phyloP scores from a whole-genome alignment of 495 filamentous ascomycete genomes.

The Talaromyces ruber region DNA sequence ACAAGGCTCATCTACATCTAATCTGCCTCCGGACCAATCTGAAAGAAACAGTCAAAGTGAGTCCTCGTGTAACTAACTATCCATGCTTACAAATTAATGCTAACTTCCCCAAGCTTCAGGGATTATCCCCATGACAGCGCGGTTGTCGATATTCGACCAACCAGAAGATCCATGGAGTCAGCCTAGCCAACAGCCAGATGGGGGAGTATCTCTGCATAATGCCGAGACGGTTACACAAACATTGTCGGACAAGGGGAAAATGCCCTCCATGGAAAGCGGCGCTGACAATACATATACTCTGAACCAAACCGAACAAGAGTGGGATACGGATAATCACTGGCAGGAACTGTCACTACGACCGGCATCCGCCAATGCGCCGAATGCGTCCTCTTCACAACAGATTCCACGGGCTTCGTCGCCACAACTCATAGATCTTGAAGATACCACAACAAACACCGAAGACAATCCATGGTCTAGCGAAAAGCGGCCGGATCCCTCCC shows the following conservation, averaged over 20 bases:
- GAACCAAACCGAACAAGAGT: neutral
- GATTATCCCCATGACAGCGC: conserved; percentile 39
- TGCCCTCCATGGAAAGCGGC: neutral
- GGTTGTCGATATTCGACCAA: conserved; percentile 31
- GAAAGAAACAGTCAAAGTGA: conserved; percentile 9
- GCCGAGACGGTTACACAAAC: neutral
- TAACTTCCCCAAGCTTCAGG: conserved; percentile 23
- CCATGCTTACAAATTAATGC: neutral
- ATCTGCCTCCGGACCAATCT: neutral
- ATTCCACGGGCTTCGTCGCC: conserved; percentile 24
- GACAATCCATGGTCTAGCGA: conserved; percentile 1
- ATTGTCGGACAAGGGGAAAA: neutral
- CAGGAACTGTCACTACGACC: neutral
- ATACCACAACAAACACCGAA: conserved; percentile 5
- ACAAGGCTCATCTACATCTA: neutral
- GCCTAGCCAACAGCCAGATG: neutral
- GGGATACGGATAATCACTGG: conserved; percentile 3
- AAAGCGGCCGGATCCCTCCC: neutral
- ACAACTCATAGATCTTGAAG: conserved; percentile 30
- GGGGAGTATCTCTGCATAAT: neutral
- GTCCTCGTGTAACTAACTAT: neutral
- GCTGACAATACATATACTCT: neutral
- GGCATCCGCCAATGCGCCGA: neutral
- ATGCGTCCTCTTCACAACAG: neutral
- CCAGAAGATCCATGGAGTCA: conserved; percentile 19